Percentiles rank a stretch among this genome's conserved stretches.
These are phyloP conservation scores for Cajanus cajan DNA, from an alignment of 306 rosid species.

Conservation along the genomic window DNA sequence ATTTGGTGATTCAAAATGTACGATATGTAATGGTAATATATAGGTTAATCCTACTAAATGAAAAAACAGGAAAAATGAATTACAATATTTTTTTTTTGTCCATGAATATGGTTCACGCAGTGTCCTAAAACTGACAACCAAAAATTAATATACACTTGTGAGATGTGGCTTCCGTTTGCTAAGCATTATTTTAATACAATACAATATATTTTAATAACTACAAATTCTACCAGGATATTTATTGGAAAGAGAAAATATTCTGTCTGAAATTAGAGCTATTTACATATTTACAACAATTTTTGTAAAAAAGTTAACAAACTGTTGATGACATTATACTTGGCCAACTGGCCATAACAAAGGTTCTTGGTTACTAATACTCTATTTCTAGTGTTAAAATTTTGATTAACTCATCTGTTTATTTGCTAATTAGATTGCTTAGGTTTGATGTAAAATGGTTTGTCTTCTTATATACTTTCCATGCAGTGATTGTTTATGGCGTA, in stretches of 20 bases:
- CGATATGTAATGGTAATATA: not conserved
- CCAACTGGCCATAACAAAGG: not conserved
- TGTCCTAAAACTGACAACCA: no score
- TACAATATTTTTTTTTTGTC: no score
- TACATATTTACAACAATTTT: not conserved
- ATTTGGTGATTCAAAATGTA: not conserved
- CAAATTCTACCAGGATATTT: not conserved
- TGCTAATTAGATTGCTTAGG: constrained; percentile 9
- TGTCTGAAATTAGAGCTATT: not conserved
- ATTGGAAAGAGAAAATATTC: not conserved
- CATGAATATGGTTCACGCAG: no score
- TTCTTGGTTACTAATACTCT: constrained; percentile 10
- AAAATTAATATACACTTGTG: no score
- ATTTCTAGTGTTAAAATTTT: constrained; percentile 9
- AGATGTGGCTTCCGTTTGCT: no score
- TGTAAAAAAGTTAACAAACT: constrained; percentile 13
- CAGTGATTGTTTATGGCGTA: constrained; percentile 13
- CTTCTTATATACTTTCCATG: constrained; percentile 16
- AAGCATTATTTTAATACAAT: no score
- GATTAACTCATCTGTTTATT: constrained; percentile 3
- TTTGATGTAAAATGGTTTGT: constrained; percentile 11
- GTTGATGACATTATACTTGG: constrained; percentile 9
- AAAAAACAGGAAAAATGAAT: not conserved
- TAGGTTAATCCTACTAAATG: not conserved
- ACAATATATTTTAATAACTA: not conserved